Evolutionary conservation across 2,329 filamentous ascomycete genomes (phyloP), one percentile per base, ranked within the genome.

Genomic region (Ceratocystis colombiana): DNA sequence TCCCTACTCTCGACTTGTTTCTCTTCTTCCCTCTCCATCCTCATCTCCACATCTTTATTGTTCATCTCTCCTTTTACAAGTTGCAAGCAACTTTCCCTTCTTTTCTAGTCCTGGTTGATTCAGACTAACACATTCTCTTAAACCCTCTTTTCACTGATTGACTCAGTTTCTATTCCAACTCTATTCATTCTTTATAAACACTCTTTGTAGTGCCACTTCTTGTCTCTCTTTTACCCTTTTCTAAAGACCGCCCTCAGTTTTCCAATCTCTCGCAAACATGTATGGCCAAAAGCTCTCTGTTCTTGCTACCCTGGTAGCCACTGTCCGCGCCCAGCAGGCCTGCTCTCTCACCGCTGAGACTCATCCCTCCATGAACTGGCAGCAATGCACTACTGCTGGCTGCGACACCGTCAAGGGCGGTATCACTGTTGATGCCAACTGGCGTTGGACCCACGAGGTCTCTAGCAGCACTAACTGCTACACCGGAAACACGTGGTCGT

Each of bases 361-460:
- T 30, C 79, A 81, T 68, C 79, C 79, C 46, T 69, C 75, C 45
- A 72, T 82, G 70, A 76, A 73, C 66, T 79, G 77, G 75, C 72
- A 78, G 69, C 73, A 75, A 68, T 82, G 79, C 71, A 75, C 77
- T 25, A 71, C 71, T 12, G 76, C 77, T 53, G 74, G 74, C 53
- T 81, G 79, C 71, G 74, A 73, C 3, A 72, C 72, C 22, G 74
- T 79, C 68, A 72, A 72, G 63, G 78, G 76, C 48, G 76, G 76
- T 62, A 74, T 82, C 55, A 78, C 80, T 53, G 73, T 82, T 69
- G 80, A 82, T 70, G 70, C 79, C 68, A 82, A 82, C 74, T 83
- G 79, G 80, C 79, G 80, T 66, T 83, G 80, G 80, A 72, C 80
- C 41, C 79, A 82, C 73, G 70, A 72, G 22, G 72, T 72, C 41